Conservation (phyloP, 164 flowering plant species). For the Macadamia tetraphylla region DNA sequence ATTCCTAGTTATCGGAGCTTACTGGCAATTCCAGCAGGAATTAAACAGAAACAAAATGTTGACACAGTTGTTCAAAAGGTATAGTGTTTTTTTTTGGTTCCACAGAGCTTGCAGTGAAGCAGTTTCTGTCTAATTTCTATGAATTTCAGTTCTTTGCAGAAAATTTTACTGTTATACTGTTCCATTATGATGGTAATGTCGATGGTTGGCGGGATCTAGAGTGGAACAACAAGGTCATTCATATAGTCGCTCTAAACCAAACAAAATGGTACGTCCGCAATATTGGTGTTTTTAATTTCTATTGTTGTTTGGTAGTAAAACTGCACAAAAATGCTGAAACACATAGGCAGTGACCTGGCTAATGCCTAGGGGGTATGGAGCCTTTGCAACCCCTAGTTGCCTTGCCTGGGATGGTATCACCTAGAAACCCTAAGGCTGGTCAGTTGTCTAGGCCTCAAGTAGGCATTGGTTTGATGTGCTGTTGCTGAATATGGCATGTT, state of each 20-base stretch:
- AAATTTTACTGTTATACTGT: slow-evolving; percentile 58
- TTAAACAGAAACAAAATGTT: slow-evolving; percentile 58
- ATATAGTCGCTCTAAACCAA: slow-evolving; percentile 63
- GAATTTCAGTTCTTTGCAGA: slow-evolving; percentile 68
- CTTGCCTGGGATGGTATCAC: too few species aligned
- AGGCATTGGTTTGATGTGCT: too few species aligned
- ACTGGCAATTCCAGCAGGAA: slow-evolving; percentile 66
- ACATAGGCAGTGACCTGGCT: too few species aligned
- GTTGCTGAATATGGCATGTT: not conserved
- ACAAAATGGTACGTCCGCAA: slow-evolving; percentile 58
- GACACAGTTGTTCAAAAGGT: slow-evolving; percentile 61
- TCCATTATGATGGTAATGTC: slow-evolving; percentile 69
- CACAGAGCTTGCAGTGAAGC: not conserved
- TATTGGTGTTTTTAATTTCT: not conserved
- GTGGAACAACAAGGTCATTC: slow-evolving; percentile 57
- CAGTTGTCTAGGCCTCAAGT: too few species aligned
- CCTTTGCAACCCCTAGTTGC: too few species aligned
- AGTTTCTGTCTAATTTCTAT: slow-evolving; percentile 32
- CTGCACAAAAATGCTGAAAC: too few species aligned
- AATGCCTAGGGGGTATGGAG: too few species aligned
- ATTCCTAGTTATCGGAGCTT: slow-evolving; percentile 31
- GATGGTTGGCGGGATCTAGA: slow-evolving; percentile 63
- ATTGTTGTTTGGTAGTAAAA: not conserved
- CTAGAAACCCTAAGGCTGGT: too few species aligned
- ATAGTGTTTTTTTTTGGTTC: slow-evolving; percentile 7